Conservation (phyloP, 2,329 filamentous ascomycete species). For the Meredithiella fracta region DNA sequence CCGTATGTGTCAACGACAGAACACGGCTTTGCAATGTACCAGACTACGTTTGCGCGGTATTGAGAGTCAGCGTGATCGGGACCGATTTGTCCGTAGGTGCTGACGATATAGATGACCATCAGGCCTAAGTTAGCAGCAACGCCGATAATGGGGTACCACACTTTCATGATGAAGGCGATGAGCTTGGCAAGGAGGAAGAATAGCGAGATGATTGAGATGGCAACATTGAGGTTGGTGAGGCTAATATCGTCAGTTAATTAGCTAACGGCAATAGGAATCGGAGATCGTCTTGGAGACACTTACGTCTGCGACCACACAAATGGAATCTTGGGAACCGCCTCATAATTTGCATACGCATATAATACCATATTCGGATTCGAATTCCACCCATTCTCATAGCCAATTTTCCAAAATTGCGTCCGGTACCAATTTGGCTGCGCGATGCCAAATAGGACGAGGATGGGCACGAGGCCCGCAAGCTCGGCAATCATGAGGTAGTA, state of each 20-base stretch:
- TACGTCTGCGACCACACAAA: conserved; percentile 60
- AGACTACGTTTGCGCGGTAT: conserved; percentile 46
- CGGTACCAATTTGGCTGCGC: conserved; percentile 58
- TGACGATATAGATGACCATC: conserved; percentile 45
- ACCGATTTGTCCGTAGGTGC: conserved; percentile 53
- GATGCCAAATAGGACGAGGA: conserved; percentile 55
- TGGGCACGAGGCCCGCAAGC: conserved; percentile 45
- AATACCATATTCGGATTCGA: conserved; percentile 53
- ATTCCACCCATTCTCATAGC: conserved; percentile 55
- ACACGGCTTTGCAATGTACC: conserved; percentile 62
- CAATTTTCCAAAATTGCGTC: conserved; percentile 56
- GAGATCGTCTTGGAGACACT: conserved; percentile 25
- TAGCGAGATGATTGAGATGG: conserved; percentile 57
- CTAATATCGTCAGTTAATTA: conserved; percentile 25
- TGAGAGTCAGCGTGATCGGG: conserved; percentile 53
- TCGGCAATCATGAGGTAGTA: conserved; percentile 50
- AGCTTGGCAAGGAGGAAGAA: conserved; percentile 60
- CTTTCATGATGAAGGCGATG: conserved; percentile 52
- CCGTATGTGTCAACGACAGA: conserved; percentile 10
- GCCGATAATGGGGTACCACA: conserved; percentile 51
- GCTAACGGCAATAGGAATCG: conserved; percentile 11
- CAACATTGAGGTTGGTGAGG: conserved; percentile 59
- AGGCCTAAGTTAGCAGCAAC: conserved; percentile 40
- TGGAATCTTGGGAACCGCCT: conserved; percentile 42
- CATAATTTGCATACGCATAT: conserved; percentile 59